Evolutionary conservation across 2,329 filamentous ascomycete genomes (phyloP), one percentile per base, ranked within the genome.

Genomic region (Paraconiothyrium sp.): DNA sequence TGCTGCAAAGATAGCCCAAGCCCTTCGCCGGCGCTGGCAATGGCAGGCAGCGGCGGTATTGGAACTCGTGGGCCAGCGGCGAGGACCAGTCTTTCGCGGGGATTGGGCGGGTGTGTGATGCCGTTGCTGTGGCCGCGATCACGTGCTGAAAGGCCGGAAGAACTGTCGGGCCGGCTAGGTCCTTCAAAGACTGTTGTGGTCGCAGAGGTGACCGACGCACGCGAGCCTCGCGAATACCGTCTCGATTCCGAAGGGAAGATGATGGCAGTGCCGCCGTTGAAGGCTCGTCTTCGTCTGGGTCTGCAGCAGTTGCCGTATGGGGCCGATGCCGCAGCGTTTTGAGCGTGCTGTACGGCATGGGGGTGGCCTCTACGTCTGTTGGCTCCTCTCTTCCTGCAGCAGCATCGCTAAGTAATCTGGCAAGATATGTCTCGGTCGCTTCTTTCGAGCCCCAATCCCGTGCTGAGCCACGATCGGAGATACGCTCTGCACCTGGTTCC

Each of bases 371-470:
- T 30, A 24, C 8, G 22, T 61, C n/a, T 35, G 48, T 3, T 57
- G 55, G 58, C 62, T 32, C 64, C 62, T 54, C 63, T 59, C 24
- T 79, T 76, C 62, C 84, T 70, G 69, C 84, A 70, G 68, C 76
- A 32, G 73, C 75, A 61, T 78, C 76, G 60, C 76, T 78, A 34
- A 80, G 59, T n/a, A 80, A 56, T 61, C 85, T 79, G 59, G 85
- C 81, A 5, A 88, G 72, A 70, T 85, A 87, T n/a, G 85, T 79
- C 62, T 85, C 83, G 3, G 83, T 85, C 2, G 84, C 83, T 59
- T 84, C 83, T 59, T 83, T 84, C 1, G 84, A 83, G 55, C 85
- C 83, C 82, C 84, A 87, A 37, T 82, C 80, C 8, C 82, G 61
- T 84, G 80, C 64, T 83, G 82, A n/a, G 83, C 84, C 57, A 88